Evolutionary conservation across 2,329 filamentous ascomycete genomes (phyloP).

Genomic region (Scleromitrula shiraiana): DNA sequence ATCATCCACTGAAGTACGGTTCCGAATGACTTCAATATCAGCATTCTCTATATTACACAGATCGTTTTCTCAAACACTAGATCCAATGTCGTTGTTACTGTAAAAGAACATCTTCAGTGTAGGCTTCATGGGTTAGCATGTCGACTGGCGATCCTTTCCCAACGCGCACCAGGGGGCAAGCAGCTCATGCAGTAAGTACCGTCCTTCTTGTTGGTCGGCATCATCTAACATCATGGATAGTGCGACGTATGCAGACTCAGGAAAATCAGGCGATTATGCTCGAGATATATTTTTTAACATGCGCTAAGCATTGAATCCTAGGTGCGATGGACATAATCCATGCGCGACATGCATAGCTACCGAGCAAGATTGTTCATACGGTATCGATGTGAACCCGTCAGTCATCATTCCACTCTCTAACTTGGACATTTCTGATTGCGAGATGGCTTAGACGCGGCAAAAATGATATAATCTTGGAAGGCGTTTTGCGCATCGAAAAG

Average conservation of each 20-base stretch:
- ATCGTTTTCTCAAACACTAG: too few relatives aligned
- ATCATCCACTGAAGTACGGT: too few relatives aligned
- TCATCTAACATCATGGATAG: conserved; percentile 24
- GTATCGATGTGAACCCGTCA: conserved; percentile 26
- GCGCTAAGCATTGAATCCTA: conserved; percentile 17
- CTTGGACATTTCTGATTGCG: background rate
- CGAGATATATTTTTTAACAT: background rate
- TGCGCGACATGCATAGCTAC: conserved; percentile 28
- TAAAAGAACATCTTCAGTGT: background rate
- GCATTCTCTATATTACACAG: too few relatives aligned
- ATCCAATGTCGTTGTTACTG: background rate
- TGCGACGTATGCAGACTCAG: conserved; percentile 39
- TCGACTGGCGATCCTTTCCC: conserved; percentile 3
- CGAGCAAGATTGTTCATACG: conserved; percentile 26
- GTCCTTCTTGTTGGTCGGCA: too few relatives aligned
- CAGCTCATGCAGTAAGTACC: conserved; percentile 24
- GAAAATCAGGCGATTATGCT: conserved; percentile 37
- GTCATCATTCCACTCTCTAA: background rate
- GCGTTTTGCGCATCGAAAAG: conserved; percentile 40
- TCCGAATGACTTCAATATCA: too few relatives aligned
- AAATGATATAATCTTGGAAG: conserved; percentile 43
- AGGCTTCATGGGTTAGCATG: background rate
- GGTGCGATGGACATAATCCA: conserved; percentile 41
- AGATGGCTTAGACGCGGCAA: conserved; percentile 35
- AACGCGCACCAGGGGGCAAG: conserved; percentile 11